Evolutionary conservation across 2,329 filamentous ascomycete species (phyloP), one percentile per base, ranked within the genome.

Genomic region (Monilinia fructicola): DNA sequence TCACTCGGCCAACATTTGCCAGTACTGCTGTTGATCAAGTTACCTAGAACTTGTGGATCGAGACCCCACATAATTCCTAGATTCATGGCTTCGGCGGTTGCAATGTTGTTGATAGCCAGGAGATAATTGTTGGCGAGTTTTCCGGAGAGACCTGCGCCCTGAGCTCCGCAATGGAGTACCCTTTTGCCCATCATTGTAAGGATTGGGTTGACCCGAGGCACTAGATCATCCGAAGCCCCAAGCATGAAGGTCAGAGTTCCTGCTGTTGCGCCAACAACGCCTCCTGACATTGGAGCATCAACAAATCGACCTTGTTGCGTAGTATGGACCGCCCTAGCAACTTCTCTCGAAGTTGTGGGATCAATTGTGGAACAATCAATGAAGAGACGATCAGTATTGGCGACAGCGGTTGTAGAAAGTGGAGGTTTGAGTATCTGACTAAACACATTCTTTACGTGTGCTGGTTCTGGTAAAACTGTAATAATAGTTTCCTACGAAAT

Each of bases 111-210:
- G 72, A 98, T 87, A 4, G 93, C 94, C 4, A 99, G 83, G 38
- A 98, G 86, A 78, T 99, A 99, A 79, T 99, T 99, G 81, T 99
- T 99, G 64, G 94, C 93, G 42, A 99, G 84, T 80, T 99, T 99
- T 50, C 91, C 95, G 14, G 92, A 91, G 1, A 99, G 84, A 0
- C 95, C 95, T 2, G 91, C 86, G 14, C 93, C 93, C 71, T 96
- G 93, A 0, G 83, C 83, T 4, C 95, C 95, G 73, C 96, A 90
- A 77, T 96, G 93, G 69, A 96, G 83, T 5, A 96, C 90, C 68
- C 89, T 90, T 75, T 88, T 88, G 64, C 95, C 95, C 93, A 99
- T 97, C 68, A 87, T 82, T 28, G 88, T 82, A 6, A 99, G 83
- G 1, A 93, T 83, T 0, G 87, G 83, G 67, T 89, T 89, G 12